phyloP scores from a whole-genome alignment of 176 grass and related monocot genomes.

The Aegilops speltoides region DNA sequence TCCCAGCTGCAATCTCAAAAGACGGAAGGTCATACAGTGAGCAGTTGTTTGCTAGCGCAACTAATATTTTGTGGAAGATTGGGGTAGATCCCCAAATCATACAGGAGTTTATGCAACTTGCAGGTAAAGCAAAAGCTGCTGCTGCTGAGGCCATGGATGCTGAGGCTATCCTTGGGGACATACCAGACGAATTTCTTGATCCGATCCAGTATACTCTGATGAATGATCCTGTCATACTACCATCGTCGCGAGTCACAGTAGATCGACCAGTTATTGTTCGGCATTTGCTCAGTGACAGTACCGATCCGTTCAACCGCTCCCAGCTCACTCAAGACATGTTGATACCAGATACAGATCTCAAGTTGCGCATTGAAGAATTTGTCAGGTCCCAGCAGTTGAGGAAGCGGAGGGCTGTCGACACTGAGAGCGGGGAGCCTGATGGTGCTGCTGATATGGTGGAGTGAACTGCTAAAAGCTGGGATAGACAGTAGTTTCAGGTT shows the following conservation, averaged over 20 bases:
- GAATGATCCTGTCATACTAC: conserved; percentile 96
- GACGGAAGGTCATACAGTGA: conserved; percentile 92
- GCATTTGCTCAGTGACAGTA: conserved; percentile 90
- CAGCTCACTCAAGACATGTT: conserved; percentile 97
- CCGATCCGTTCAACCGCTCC: conserved; percentile 92
- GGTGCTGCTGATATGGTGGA: conserved; percentile 44
- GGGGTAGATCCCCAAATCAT: conserved; percentile 68
- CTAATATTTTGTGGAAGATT: conserved; percentile 91
- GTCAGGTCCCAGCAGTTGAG: conserved; percentile 58
- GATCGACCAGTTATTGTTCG: conserved; percentile 90
- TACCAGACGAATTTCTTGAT: conserved; percentile 98
- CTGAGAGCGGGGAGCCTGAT: conserved; percentile 27
- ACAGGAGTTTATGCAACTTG: conserved; percentile 81
- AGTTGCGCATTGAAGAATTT: conserved; percentile 72
- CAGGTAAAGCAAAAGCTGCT: conserved; percentile 67
- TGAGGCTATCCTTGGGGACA: conserved; percentile 86
- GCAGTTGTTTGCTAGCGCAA: conserved; percentile 81
- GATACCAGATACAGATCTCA: conserved; percentile 72
- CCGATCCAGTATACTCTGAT: conserved; percentile 97
- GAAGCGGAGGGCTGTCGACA: conserved; percentile 28
- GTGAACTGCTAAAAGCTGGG: conserved; percentile 27
- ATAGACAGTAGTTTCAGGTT: neutral
- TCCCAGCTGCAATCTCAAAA: conserved; percentile 90
- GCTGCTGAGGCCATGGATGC: conserved; percentile 94
- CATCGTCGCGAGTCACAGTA: conserved; percentile 73